Evolutionary conservation across 106 monocot genomes (phyloP).

Genomic region (Dioscorea dumetorum): DNA sequence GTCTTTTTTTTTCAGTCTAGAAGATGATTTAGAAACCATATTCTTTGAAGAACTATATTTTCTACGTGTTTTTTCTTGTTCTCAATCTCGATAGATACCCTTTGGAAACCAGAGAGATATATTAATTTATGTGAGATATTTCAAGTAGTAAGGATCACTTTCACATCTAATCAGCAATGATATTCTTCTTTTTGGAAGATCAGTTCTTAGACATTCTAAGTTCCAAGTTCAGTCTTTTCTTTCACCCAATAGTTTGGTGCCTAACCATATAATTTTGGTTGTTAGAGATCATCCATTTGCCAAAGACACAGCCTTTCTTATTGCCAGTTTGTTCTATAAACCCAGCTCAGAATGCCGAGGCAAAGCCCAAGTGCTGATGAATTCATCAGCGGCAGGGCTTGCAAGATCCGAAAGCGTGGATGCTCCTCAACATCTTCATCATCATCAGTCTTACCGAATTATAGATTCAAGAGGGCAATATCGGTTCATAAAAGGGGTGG

Average conservation of each 20-base stretch:
- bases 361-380: constrained; percentile 3
- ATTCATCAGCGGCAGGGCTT: neutral
- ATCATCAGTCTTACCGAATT: constrained; percentile 28
- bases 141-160: no score
- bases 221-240: neutral
- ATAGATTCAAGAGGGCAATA: constrained; percentile 32
- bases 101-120: no score
- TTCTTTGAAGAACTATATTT: no score
- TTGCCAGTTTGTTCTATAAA: neutral
- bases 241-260: neutral
- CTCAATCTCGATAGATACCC: no score
- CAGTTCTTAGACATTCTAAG: no score
- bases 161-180: no score
- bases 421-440: constrained; percentile 29
- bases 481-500: constrained; percentile 18
- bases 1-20: neutral
- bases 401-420: constrained; percentile 36
- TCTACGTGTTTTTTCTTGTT: no score
- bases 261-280: no score
- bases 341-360: constrained; percentile 26
- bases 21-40: neutral
- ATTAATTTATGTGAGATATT: no score
- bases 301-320: neutral
- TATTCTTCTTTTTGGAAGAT: no score
- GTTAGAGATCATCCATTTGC: no score